A percentile compares a stretch with the other conserved stretches of the same genome.
phyloP scores from a whole-genome alignment of 805 yeast genomes.

The Nakazawaea populi region DNA sequence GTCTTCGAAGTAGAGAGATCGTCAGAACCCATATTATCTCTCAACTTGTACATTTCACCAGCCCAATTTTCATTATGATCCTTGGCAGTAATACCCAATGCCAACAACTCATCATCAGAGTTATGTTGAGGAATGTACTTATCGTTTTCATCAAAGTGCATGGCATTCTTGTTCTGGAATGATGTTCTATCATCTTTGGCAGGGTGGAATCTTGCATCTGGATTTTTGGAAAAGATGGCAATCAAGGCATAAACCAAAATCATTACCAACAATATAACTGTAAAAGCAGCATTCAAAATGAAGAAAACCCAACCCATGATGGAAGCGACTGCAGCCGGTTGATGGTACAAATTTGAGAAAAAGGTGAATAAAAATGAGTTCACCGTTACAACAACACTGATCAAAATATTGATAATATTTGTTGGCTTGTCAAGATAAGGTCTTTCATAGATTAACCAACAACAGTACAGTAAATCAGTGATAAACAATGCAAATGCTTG shows the following conservation, averaged over 20 bases:
- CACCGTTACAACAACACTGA: constrained; percentile 64
- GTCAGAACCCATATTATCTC: constrained; percentile 24
- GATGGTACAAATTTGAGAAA: constrained; percentile 80
- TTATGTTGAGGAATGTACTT: neutral
- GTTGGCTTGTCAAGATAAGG: constrained; percentile 85
- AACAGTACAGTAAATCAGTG: constrained; percentile 65
- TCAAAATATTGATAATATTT: constrained; percentile 66
- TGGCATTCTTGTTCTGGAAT: constrained; percentile 47
- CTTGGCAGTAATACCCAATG: constrained; percentile 77
- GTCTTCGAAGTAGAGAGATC: constrained; percentile 15
- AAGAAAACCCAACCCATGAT: constrained; percentile 92
- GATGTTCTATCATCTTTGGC: constrained; percentile 91
- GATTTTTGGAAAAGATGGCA: constrained; percentile 71
- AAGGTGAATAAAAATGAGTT: constrained; percentile 84
- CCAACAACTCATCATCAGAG: constrained; percentile 38
- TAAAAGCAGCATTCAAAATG: constrained; percentile 82
- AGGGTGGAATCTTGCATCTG: constrained; percentile 83
- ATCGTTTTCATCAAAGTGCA: constrained; percentile 16
- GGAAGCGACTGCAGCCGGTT: constrained; percentile 70
- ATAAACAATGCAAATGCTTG: constrained; percentile 75
- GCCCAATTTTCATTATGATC: constrained; percentile 78
- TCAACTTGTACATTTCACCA: constrained; percentile 49
- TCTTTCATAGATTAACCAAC: constrained; percentile 51
- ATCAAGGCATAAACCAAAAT: constrained; percentile 61
- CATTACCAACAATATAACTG: constrained; percentile 64